These are phyloP conservation scores for Choiromyces venosus DNA, from an alignment of 495 filamentous ascomycete genomes.

Conservation along the genomic window DNA sequence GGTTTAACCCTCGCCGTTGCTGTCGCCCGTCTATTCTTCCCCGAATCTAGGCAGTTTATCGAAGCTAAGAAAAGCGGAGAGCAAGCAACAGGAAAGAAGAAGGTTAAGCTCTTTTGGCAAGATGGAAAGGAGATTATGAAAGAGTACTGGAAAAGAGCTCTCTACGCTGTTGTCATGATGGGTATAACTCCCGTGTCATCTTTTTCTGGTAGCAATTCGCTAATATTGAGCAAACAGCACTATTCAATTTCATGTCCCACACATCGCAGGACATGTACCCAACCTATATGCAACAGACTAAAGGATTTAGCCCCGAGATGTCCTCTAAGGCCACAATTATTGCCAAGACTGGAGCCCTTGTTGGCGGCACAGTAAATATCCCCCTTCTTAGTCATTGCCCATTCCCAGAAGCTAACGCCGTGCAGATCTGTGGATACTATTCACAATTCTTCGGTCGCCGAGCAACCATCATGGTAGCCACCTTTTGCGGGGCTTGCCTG, in stretches of 20 bases:
- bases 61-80: conserved; percentile 55
- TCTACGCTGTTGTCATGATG: conserved; percentile 69
- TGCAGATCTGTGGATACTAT: conserved; percentile 54
- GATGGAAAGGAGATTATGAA: conserved; percentile 54
- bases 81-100: conserved; percentile 25
- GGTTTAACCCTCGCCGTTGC: conserved; percentile 61
- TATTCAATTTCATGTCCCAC: conserved; percentile 51
- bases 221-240: conserved; percentile 41
- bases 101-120: conserved; percentile 45
- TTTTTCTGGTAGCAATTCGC: not conserved
- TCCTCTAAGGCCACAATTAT: conserved; percentile 64
- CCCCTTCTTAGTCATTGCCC: not conserved
- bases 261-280: conserved; percentile 71
- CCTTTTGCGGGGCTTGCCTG: conserved; percentile 53
- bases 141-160: conserved; percentile 63
- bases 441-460: conserved; percentile 68
- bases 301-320: conserved; percentile 49
- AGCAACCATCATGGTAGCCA: conserved; percentile 57
- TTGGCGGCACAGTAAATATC: conserved; percentile 59
- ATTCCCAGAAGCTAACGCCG: not conserved
- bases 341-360: conserved; percentile 66
- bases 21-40: conserved; percentile 59
- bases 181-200: conserved; percentile 43
- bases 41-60: conserved; percentile 65
- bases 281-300: conserved; percentile 65